Evolutionary conservation across 257 asterid genomes (phyloP).

Genomic region (Penstemon barbatus): DNA sequence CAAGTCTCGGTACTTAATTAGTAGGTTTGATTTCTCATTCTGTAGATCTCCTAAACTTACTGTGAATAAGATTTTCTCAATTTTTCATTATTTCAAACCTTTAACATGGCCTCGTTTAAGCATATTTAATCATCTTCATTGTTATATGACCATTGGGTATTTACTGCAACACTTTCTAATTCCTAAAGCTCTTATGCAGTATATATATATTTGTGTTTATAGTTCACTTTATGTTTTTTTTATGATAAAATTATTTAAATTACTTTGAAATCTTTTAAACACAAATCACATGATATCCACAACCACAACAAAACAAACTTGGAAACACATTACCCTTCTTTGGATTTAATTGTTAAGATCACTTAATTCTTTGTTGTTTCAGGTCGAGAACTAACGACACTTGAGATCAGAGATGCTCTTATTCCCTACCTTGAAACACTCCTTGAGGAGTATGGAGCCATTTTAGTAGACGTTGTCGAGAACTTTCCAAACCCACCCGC

Average conservation of each 20-base stretch:
- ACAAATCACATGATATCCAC: no score
- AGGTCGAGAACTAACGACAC: slow-evolving; percentile 95
- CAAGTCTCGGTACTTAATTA: slow-evolving; percentile 85
- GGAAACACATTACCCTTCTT: background rate
- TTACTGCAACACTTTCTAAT: no score
- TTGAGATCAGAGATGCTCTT: slow-evolving; percentile 90
- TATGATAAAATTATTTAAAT: no score
- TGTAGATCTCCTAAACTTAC: background rate
- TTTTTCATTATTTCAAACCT: no score
- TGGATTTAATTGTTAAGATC: slow-evolving; percentile 13
- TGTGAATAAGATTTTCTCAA: no score
- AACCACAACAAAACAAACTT: no score
- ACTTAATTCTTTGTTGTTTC: slow-evolving; percentile 26
- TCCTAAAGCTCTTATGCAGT: no score
- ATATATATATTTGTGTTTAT: no score
- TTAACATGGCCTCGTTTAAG: background rate
- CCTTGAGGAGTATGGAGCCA: slow-evolving; percentile 64
- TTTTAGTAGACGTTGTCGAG: slow-evolving; percentile 69
- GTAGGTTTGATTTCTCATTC: slow-evolving; percentile 76
- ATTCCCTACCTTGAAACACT: slow-evolving; percentile 77
- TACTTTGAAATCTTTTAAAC: no score
- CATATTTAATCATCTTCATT: no score
- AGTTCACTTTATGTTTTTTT: no score
- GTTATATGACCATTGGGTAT: no score
- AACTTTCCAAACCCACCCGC: slow-evolving; percentile 71